A percentile compares a stretch with the other conserved stretches of the same genome.
phyloP scores from a whole-genome alignment of 768 basidiomycete species.

The Trametes cingulata region DNA sequence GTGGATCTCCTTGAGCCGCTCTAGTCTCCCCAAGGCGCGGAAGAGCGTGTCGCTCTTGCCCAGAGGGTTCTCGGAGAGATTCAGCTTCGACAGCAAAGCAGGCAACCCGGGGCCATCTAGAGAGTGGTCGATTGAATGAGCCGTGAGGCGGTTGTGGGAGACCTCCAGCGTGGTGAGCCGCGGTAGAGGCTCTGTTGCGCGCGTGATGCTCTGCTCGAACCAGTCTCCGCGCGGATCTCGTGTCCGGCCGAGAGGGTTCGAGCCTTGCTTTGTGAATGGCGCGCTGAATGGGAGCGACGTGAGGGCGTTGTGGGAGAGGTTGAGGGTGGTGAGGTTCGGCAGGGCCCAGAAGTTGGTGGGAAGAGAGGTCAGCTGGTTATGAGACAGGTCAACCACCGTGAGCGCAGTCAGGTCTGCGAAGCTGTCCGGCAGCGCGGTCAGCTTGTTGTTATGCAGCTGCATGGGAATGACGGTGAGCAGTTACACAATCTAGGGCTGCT shows the following conservation, averaged over 20 bases:
- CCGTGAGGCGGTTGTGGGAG: constrained; percentile 65
- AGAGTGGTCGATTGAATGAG: constrained; percentile 51
- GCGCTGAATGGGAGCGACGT: constrained; percentile 60
- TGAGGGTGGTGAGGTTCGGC: constrained; percentile 63
- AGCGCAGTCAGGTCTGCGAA: constrained; percentile 71
- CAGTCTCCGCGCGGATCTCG: constrained; percentile 43
- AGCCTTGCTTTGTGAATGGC: constrained; percentile 43
- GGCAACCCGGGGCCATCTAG: constrained; percentile 44
- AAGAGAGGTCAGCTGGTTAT: constrained; percentile 64
- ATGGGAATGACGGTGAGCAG: constrained; percentile 7
- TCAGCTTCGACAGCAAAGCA: constrained; percentile 51
- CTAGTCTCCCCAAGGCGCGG: constrained; percentile 46
- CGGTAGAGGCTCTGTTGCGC: constrained; percentile 66
- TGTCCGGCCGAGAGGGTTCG: constrained; percentile 38
- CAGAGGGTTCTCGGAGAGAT: constrained; percentile 71
- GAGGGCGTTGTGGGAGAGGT: constrained; percentile 71
- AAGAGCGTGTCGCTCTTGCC: constrained; percentile 45
- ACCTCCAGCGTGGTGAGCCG: constrained; percentile 62
- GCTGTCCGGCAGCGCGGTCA: constrained; percentile 59
- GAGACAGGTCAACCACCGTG: constrained; percentile 69
- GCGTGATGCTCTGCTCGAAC: constrained; percentile 61
- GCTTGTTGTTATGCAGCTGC: constrained; percentile 76
- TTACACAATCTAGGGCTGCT: background rate
- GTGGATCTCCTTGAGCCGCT: constrained; percentile 56
- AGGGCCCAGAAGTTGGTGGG: constrained; percentile 68